A percentile compares a stretch with the other conserved stretches of the same genome.
These are phyloP conservation scores for Schwanniomyces occidentalis DNA, from an alignment of 805 yeast genomes.

Conservation along the genomic window DNA sequence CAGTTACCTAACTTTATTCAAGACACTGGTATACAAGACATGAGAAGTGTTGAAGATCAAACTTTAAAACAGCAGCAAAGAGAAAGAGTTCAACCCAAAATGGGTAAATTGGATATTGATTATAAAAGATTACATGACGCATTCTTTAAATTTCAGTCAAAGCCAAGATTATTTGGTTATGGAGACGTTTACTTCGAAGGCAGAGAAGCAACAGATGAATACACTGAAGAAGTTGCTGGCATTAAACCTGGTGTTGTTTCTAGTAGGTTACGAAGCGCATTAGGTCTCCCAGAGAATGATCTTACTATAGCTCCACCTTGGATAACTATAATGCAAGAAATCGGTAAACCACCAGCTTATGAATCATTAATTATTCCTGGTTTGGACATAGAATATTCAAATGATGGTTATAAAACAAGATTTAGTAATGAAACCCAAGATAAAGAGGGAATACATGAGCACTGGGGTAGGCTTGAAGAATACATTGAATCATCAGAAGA, in stretches of 20 bases:
- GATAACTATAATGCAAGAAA: slow-evolving; percentile 63
- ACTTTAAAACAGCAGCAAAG: slow-evolving; percentile 72
- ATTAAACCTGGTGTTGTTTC: slow-evolving; percentile 71
- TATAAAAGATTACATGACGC: slow-evolving; percentile 81
- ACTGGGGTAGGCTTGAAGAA: slow-evolving; percentile 39
- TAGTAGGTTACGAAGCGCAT: slow-evolving; percentile 59
- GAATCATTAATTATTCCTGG: slow-evolving; percentile 60
- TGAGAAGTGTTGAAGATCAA: slow-evolving; percentile 70
- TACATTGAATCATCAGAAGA: slow-evolving; percentile 26
- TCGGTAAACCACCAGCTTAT: slow-evolving; percentile 86
- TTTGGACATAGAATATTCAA: slow-evolving; percentile 35
- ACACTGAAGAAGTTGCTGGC: slow-evolving; percentile 28
- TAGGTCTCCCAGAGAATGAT: slow-evolving; percentile 59
- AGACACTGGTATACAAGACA: slow-evolving; percentile 82
- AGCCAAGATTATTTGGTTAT: slow-evolving; percentile 63
- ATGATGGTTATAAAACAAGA: slow-evolving; percentile 30
- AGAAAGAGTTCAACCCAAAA: slow-evolving; percentile 84
- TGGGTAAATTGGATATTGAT: slow-evolving; percentile 85
- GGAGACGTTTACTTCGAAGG: slow-evolving; percentile 87
- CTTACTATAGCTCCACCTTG: slow-evolving; percentile 67
- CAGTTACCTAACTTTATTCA: slow-evolving; percentile 74
- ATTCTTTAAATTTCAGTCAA: slow-evolving; percentile 76
- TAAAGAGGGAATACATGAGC: slow-evolving; percentile 10
- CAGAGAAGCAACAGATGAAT: slow-evolving; percentile 52
- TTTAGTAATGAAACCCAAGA: slow-evolving; percentile 11